Percentiles rank a stretch among this genome's conserved stretches.
Conservation (phyloP, 345 rosid species). For the Tarenaya hassleriana region DNA sequence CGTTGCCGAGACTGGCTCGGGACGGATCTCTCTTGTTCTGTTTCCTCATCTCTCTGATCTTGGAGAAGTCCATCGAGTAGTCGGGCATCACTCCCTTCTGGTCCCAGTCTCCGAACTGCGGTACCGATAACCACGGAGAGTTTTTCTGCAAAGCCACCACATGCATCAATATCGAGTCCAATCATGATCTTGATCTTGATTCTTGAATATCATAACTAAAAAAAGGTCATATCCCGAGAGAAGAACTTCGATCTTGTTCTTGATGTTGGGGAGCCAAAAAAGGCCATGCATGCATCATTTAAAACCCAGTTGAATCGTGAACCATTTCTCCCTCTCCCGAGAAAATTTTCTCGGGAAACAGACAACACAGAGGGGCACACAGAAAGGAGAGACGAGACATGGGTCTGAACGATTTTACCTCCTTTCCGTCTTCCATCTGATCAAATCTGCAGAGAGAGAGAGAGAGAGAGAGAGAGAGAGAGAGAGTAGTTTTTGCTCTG, state of each 20-base stretch:
- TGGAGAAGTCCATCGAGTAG: slow-evolving; percentile 87
- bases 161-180: not conserved
- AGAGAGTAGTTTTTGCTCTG: not conserved
- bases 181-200: too few species aligned
- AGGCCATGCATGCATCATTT: not conserved
- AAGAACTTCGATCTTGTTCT: too few species aligned
- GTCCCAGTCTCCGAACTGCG: slow-evolving; percentile 98
- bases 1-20: slow-evolving; percentile 90
- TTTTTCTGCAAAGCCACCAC: slow-evolving; percentile 40
- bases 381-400: slow-evolving; percentile 8
- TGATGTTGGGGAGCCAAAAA: too few species aligned
- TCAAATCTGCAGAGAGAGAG: slow-evolving; percentile 6
- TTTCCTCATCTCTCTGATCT: slow-evolving; percentile 93
- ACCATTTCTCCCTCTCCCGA: not conserved
- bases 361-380: slow-evolving; percentile 4
- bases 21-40: slow-evolving; percentile 90
- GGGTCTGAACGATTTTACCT: slow-evolving; percentile 8
- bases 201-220: slow-evolving; percentile 6
- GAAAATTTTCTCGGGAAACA: not conserved
- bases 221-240: too few species aligned
- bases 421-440: slow-evolving; percentile 28
- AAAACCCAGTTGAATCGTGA: not conserved
- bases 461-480: not conserved
- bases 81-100: slow-evolving; percentile 89
- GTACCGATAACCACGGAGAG: slow-evolving; percentile 89